Evolutionary conservation across 352 stramenopile species (phyloP), one percentile per base, ranked within the genome.

Genomic region (Stephanocyclus meneghinianus): DNA sequence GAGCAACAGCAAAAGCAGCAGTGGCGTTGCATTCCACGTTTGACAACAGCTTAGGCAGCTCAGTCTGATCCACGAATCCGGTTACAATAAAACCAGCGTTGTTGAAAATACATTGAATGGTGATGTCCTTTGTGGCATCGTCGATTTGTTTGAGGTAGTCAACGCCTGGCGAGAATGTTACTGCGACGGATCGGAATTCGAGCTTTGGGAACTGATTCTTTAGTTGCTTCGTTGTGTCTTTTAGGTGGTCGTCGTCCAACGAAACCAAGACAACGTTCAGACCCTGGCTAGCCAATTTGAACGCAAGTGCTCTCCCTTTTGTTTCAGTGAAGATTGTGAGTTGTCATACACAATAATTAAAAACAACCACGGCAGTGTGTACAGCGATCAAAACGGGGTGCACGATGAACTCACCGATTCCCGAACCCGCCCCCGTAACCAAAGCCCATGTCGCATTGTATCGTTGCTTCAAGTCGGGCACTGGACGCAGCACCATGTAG

Each of bases 51-150:
- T 95, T 95, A 50, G 81, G 85, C 26, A 96, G 65, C 0, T 90
- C 84, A 21, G 90, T 85, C 67, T 92, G 90, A 78, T 97, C 94
- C 57, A 96, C 95, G 72, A 97, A 97, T 29, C 95, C 95, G 0
- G 94, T 97, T 2, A 97, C 93, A 53, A 97, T 95, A 78, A 95
- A 95, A 21, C 95, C 95, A 47, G 95, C 94, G 84, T 97, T 97
- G 81, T 96, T 96, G 77, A 97, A 96, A 10, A 97, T 74, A 48
- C 89, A 87, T 50, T 92, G 88, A 18, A 97, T 83, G 47, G 92
- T 81, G 45, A 96, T 93, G 74, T 96, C 94, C 42, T 93, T 91
- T 18, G 93, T 97, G 10, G 79, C 91, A 45, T 92, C 79, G 5
- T 76, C 56, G 61, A 95, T 92, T 51, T 75, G 60, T 30, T 84